These are phyloP conservation scores for Protomyces inundatus DNA, from an alignment of 1,139 yeast species.

Conservation along the genomic window DNA sequence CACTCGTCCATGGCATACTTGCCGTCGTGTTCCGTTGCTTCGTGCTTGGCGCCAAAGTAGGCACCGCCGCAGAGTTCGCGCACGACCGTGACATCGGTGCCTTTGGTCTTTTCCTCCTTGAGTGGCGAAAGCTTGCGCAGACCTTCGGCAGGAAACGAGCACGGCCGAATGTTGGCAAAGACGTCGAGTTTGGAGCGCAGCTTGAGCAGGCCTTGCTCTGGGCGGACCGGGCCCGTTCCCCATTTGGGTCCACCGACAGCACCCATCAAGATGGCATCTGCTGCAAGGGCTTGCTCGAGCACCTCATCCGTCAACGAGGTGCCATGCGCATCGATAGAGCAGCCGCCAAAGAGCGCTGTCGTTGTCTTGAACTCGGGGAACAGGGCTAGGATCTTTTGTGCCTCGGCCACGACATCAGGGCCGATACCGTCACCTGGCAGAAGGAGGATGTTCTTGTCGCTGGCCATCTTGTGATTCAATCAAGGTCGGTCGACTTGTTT, in stretches of 20 bases:
- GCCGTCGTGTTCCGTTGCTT: constrained; percentile 58
- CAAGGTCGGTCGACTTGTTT: too few species aligned
- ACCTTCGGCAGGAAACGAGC: constrained; percentile 85
- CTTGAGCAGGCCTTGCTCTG: constrained; percentile 91
- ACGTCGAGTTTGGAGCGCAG: constrained; percentile 90
- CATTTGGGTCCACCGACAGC: constrained; percentile 99
- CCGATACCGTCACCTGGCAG: constrained; percentile 98
- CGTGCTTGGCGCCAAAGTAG: constrained; percentile 91
- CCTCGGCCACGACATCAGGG: constrained; percentile 80
- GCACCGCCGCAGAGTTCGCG: constrained; percentile 97
- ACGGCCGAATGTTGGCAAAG: constrained; percentile 94
- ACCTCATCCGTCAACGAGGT: constrained; percentile 85
- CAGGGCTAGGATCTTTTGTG: constrained; percentile 80
- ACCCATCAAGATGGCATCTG: constrained; percentile 91
- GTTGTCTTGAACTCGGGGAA: constrained; percentile 60
- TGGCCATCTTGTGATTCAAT: neutral
- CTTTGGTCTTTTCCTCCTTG: constrained; percentile 73
- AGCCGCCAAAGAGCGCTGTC: constrained; percentile 86
- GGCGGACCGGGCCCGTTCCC: constrained; percentile 92
- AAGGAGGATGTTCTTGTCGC: constrained; percentile 64
- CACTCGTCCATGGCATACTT: constrained; percentile 88
- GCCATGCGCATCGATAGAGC: constrained; percentile 96
- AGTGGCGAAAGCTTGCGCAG: constrained; percentile 82
- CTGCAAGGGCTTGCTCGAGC: constrained; percentile 72
- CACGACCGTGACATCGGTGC: constrained; percentile 86